Conservation (phyloP, 2,329 filamentous ascomycete species). For the Emericellopsis cladophorae region DNA sequence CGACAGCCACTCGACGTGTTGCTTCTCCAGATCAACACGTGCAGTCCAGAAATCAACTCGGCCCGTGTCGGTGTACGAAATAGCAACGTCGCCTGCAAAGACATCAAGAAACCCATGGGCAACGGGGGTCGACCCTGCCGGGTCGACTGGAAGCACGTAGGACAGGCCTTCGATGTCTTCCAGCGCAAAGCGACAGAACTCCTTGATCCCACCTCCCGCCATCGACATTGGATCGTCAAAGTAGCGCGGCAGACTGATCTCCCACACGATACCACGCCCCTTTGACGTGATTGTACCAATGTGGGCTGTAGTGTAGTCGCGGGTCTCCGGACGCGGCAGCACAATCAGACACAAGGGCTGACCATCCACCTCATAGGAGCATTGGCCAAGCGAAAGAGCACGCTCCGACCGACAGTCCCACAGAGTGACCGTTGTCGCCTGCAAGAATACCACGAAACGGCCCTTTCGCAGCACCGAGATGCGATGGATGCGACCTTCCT, state of each 20-base stretch:
- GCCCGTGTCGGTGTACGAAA: conserved; percentile 69
- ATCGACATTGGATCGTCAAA: conserved; percentile 12
- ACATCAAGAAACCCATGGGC: conserved; percentile 72
- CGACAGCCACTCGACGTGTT: conserved; percentile 64
- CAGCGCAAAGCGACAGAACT: conserved; percentile 63
- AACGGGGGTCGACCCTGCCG: conserved; percentile 60
- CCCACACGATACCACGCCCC: conserved; percentile 72
- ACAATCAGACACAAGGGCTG: conserved; percentile 72
- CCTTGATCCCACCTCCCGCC: conserved; percentile 27
- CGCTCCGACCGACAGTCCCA: conserved; percentile 62
- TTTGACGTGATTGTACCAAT: conserved; percentile 74
- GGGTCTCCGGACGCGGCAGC: conserved; percentile 49
- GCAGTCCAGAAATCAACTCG: conserved; percentile 78
- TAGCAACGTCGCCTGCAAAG: conserved; percentile 74
- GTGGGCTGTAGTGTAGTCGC: conserved; percentile 47
- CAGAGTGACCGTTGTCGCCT: conserved; percentile 54
- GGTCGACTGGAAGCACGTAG: conserved; percentile 71
- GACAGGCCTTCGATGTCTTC: conserved; percentile 44
- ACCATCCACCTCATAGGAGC: conserved; percentile 45
- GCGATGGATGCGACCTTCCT: conserved; percentile 61
- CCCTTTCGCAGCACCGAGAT: conserved; percentile 69
- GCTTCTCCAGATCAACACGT: conserved; percentile 47
- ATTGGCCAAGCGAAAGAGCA: conserved; percentile 39
- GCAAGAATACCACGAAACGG: conserved; percentile 68
- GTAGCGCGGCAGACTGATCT: conserved; percentile 49